Evolutionary conservation across 352 stramenopile genomes (phyloP), one percentile per base, ranked within the genome.

Genomic region (Plasmopara halstedii): DNA sequence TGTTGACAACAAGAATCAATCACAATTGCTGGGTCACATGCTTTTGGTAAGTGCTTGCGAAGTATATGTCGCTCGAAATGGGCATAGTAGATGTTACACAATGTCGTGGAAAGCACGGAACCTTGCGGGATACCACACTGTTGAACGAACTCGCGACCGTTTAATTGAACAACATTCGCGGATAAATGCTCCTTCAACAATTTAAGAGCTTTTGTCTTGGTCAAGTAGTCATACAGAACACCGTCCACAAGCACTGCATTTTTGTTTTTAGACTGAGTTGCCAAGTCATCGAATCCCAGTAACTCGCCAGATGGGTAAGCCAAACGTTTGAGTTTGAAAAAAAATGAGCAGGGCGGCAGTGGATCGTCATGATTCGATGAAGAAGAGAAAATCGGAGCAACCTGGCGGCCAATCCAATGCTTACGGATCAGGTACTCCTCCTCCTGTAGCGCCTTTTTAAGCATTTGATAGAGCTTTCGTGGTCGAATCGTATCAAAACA

Each of bases 41-140:
- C 34, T 36, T 64, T 44, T 1, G 66, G 50, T 20, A 88, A 43
- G 13, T 46, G 47, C 19, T 78, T 78, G 18, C 54, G 59, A 4
- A 89, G 49, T 21, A 88, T 51, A 32, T 70, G 64, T 3, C 70
- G 59, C 57, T 92, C 80, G 34, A 87, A 89, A 39, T 88, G 56
- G 11, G 73, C 77, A 35, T 85, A 88, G 51, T 89, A 92, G 13
- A 92, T 51, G 36, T 88, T 89, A 52, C 80, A 92, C 7, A 92
- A 53, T 6, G 73, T 77, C 4, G 80, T 88, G 6, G 80, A 92
- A 10, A 92, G 56, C 40, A 92, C 71, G 0, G 80, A 92, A n/a
- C 80, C 80, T 55, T 92, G 80, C 0, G 80, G 77, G 11, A 92
- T 92, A 0, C 79, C 80, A 55, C 81, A 64, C 14, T 41, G 42